Evolutionary conservation across 2,329 filamentous ascomycete genomes (phyloP), one percentile per base, ranked within the genome.

Genomic region (Botrytis tulipae): DNA sequence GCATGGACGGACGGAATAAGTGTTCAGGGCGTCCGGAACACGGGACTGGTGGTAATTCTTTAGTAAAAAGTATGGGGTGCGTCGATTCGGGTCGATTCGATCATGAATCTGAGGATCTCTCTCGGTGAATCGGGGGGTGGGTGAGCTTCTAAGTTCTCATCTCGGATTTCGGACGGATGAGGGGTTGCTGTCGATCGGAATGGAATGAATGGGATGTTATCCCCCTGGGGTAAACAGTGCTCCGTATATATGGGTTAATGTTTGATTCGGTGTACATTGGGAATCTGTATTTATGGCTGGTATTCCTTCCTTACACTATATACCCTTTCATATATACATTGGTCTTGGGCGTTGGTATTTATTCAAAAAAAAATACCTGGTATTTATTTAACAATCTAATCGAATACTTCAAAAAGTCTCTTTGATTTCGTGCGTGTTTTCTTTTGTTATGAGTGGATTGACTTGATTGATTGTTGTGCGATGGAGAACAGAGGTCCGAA

Each of bases 281-380:
- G 44, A 68, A 63, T 40, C 32, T 72, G 70, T 68, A 72, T 68
- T 72, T 68, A 68, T 72, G 62, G 40, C 70, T 40, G 62, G 40
- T 62, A 40, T 54, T 60, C 48, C 40, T 68, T 68, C 46, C 65
- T 72, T 68, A 68, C 42, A 46, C 42, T 57, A 71, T 72, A 72
- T 66, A 66, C 70, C 70, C 61, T 65, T 32, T 54, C 35, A 69
- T 44, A 44, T 37, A 59, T 57, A 62, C 35, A n/a, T 59, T 57
- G 46, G 32, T 35, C 59, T 67, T 35, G 22, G 60, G 37, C 46
- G 62, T 62, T 44, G 25, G 67, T 32, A 63, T 71, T 48, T 51
- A 71, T 63, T 51, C 10, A 40, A 40, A 51, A 48, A 25, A 25
- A 63, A 63, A 46, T n/a, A 40, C 48, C 51, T 54, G 46, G 8